A percentile compares a stretch with the other conserved stretches of the same genome.
phyloP scores from a whole-genome alignment of 202 grass and related monocot species.

The Carex arenaria region DNA sequence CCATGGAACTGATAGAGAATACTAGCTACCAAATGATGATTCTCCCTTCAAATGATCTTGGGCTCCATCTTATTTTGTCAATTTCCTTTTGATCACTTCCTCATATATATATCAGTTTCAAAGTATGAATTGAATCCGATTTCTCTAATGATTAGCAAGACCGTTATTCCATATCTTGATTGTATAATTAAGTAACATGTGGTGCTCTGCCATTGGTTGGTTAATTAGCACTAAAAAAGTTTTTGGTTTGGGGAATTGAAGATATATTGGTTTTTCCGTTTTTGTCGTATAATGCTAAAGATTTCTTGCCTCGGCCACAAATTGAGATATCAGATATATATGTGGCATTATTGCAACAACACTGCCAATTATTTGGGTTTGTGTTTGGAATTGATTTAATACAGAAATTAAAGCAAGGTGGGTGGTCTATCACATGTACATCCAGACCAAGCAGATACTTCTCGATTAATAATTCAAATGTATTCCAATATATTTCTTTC shows the following conservation, averaged over 20 bases:
- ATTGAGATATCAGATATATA: neutral
- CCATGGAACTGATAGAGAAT: neutral
- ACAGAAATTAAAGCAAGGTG: neutral
- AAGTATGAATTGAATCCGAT: neutral
- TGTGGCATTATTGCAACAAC: conserved; percentile 2
- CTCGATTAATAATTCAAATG: neutral
- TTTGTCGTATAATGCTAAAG: conserved; percentile 8
- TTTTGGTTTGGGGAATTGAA: neutral
- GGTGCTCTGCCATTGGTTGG: neutral
- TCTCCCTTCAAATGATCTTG: neutral
- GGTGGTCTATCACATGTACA: neutral
- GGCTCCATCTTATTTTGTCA: conserved; percentile 8
- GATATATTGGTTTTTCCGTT: neutral
- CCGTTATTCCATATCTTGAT: neutral
- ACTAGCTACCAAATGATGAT: conserved; percentile 12
- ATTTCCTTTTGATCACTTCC: neutral
- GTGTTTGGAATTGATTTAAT: neutral
- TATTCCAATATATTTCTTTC: neutral
- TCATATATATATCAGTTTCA: neutral
- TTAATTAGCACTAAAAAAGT: neutral
- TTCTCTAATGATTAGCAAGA: neutral
- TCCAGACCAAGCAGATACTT: neutral
- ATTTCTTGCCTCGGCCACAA: neutral
- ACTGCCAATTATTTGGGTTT: neutral
- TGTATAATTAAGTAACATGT: neutral